Percentiles rank a stretch among this genome's conserved stretches.
phyloP scores from a whole-genome alignment of 2,329 filamentous ascomycete genomes.

The Arthrobotrys musiformis region DNA sequence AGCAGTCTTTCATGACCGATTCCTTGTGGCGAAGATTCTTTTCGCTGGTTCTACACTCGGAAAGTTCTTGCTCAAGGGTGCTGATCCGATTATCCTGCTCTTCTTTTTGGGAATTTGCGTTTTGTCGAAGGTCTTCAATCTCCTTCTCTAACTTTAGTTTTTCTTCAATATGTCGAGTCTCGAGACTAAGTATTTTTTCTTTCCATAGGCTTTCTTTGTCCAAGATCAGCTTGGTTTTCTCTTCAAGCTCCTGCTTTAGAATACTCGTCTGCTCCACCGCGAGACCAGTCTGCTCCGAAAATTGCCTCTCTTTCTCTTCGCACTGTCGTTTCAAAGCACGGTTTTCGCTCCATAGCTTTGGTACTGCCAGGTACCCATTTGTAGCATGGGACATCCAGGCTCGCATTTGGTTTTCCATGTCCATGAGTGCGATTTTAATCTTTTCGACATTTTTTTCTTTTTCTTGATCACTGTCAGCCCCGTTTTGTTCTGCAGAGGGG shows the following conservation, averaged over 20 bases:
- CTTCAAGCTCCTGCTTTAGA: background rate
- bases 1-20: background rate
- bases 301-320: background rate
- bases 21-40: background rate
- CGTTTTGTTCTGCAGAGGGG: background rate
- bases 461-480: background rate
- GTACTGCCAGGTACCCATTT: constrained; percentile 1
- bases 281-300: background rate
- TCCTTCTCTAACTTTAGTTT: background rate
- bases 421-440: background rate
- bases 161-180: background rate
- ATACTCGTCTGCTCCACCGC: no score
- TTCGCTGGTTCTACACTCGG: background rate
- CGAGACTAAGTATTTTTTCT: background rate
- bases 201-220: background rate
- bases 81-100: background rate
- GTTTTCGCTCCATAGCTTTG: constrained; percentile 3
- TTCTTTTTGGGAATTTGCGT: background rate
- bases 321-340: background rate
- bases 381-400: background rate
- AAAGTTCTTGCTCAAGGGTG: background rate
- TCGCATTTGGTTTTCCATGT: background rate
- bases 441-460: background rate
- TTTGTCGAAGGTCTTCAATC: background rate
- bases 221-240: background rate